Conservation (phyloP, 1,139 yeast genomes). For the Geotrichum phurueaensis region DNA sequence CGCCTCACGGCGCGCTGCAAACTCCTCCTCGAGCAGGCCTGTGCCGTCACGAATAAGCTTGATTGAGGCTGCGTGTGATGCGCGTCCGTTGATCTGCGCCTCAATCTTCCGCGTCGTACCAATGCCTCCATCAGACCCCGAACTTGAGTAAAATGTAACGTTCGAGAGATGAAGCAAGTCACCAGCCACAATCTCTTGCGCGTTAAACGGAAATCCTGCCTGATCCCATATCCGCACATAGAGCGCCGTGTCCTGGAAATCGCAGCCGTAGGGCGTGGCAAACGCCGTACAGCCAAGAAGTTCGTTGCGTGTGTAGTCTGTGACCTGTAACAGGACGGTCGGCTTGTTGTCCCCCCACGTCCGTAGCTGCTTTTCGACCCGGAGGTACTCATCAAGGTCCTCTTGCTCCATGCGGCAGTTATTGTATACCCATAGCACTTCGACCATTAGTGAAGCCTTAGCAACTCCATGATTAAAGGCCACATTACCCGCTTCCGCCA, state of each 20-base stretch:
- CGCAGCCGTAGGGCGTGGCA: slow-evolving; percentile 8
- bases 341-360: not conserved
- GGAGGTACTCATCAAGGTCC: not conserved
- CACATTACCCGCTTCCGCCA: not conserved
- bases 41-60: not conserved
- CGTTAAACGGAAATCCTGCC: slow-evolving; percentile 8
- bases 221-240: slow-evolving; percentile 11
- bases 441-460: slow-evolving; percentile 10
- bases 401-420: not conserved
- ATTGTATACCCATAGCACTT: slow-evolving; percentile 10
- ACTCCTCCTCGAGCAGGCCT: not conserved
- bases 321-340: slow-evolving; percentile 6
- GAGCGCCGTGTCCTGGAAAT: slow-evolving; percentile 10
- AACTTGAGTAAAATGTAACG: not conserved
- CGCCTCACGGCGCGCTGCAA: slow-evolving; percentile 1
- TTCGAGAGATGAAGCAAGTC: slow-evolving; percentile 10
- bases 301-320: slow-evolving; percentile 9
- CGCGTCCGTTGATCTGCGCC: slow-evolving; percentile 9
- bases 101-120: slow-evolving; percentile 3
- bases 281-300: slow-evolving; percentile 9
- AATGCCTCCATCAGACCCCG: not conserved
- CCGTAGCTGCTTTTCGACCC: not conserved
- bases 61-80: not conserved
- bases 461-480: not conserved
- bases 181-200: slow-evolving; percentile 3